Conservation (phyloP, 2,329 filamentous ascomycete genomes). For the Coleophoma cylindrospora region DNA sequence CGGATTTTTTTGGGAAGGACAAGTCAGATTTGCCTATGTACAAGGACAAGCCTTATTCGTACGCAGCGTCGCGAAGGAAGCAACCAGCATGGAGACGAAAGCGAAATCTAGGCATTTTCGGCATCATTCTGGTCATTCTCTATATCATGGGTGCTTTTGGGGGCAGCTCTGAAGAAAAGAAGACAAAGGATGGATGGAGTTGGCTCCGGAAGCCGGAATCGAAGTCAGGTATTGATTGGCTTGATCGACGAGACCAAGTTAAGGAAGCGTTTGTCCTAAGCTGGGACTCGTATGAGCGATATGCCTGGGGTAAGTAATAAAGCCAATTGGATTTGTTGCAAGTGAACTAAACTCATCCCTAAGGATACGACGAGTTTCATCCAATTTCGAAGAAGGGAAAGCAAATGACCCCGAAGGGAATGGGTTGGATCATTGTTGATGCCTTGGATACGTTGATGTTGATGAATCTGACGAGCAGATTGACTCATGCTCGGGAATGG, state of each 20-base stretch:
- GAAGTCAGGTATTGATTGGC: conserved; percentile 60
- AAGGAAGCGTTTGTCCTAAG: conserved; percentile 86
- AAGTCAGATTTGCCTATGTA: conserved; percentile 77
- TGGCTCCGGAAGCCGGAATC: conserved; percentile 49
- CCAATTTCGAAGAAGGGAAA: conserved; percentile 73
- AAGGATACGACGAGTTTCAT: conserved; percentile 80
- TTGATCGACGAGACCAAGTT: conserved; percentile 70
- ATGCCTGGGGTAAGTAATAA: conserved; percentile 74
- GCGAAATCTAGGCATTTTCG: conserved; percentile 47
- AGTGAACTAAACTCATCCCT: neutral
- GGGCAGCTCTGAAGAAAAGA: conserved; percentile 23
- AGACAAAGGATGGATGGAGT: conserved; percentile 43
- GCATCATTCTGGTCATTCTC: conserved; percentile 52
- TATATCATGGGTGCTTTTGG: conserved; percentile 66
- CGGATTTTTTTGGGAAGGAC: conserved; percentile 59
- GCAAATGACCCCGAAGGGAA: conserved; percentile 81
- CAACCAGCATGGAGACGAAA: conserved; percentile 60
- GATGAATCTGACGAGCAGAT: conserved; percentile 89
- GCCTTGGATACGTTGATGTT: conserved; percentile 94
- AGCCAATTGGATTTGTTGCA: neutral
- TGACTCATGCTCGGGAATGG: conserved; percentile 85
- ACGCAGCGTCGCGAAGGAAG: conserved; percentile 54
- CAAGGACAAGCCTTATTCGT: conserved; percentile 93
- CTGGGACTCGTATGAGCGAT: conserved; percentile 87
- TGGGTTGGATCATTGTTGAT: conserved; percentile 98